Base-by-base conservation (phyloP, 768 basidiomycete species). In the Lactarius sp. region DNA sequence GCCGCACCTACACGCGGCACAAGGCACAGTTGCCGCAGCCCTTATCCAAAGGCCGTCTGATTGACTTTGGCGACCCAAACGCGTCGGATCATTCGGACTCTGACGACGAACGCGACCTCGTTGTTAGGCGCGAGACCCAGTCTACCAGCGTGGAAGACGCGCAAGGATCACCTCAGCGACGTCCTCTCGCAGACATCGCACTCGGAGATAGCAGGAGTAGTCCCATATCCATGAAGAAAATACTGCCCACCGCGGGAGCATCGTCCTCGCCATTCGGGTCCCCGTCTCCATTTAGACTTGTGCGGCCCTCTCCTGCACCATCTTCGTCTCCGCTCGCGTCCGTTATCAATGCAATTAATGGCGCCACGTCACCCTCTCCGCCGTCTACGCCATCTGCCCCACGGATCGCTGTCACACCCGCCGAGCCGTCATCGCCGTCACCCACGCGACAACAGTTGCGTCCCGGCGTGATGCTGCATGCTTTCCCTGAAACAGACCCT, bases 231-330 rank as follows among this genome's bases (percentile, higher is more conserved):
- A 16, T 44, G 36, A 59, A 62, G 52, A 44, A 37, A 14, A 34
- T 20, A 7, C 33, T 44, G 6, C 10, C 39, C 7, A 31, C 56
- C 16, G n/a, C 36, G 18, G 46, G 18, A 2, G 31, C 18, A 18
- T 22, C 57, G 16, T 10, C 47, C 18, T 58, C 47, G 16, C 33
- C 46, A 0, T 66, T 63, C 27, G 42, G 57, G 20, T 54, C 56
- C 33, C 64, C 65, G 9, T 53, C 60, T 9, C 31, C 61, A 5
- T 55, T 63, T 47, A 20, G 14, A n/a, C 62, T 65, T 33, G 72
- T 62, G 22, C 77, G 65, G 64, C 77, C 75, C 20, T 69, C 75
- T 12, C 62, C 67, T 31, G 65, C 64, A 70, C 60, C 72, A 64
- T 12, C 71, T 56, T 63, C 70, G 57, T 61, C 67, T 22, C 67